Evolutionary conservation across 1,284 basidiomycete genomes (phyloP).

Genomic region (Gomphus sp.): DNA sequence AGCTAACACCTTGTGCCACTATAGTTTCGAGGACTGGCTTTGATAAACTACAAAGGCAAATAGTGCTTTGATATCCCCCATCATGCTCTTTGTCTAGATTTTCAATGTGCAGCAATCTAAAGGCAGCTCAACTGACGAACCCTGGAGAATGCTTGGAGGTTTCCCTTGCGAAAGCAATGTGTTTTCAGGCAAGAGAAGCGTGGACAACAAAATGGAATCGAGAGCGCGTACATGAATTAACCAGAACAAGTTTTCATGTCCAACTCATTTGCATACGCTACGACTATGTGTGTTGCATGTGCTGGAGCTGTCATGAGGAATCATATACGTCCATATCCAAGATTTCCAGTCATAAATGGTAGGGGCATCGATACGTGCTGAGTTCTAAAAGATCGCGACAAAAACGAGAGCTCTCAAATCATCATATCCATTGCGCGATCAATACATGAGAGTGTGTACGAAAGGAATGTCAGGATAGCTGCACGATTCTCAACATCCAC

Average conservation of each 20-base stretch:
- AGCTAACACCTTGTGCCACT: neutral
- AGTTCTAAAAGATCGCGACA: no score
- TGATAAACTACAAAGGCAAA: neutral
- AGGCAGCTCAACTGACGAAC: neutral
- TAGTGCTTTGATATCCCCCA: neutral
- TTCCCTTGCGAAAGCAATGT: neutral
- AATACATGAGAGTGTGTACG: neutral
- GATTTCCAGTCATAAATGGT: no score
- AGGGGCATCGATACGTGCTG: no score
- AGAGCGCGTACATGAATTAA: no score
- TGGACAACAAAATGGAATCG: no score
- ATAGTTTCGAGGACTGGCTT: neutral
- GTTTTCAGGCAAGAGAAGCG: neutral
- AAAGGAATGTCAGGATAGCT: neutral
- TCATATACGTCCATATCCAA: no score
- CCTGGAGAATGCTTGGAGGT: neutral
- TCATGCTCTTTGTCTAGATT: neutral
- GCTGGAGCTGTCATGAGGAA: no score
- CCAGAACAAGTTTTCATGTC: no score
- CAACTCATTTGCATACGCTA: no score
- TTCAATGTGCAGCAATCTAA: neutral
- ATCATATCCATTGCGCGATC: neutral
- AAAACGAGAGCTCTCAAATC: no score
- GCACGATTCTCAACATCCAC: constrained; percentile 33
- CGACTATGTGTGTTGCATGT: no score